Evolutionary conservation across 2,329 filamentous ascomycete species (phyloP).

Genomic region (Pestalotiopsis sp.): DNA sequence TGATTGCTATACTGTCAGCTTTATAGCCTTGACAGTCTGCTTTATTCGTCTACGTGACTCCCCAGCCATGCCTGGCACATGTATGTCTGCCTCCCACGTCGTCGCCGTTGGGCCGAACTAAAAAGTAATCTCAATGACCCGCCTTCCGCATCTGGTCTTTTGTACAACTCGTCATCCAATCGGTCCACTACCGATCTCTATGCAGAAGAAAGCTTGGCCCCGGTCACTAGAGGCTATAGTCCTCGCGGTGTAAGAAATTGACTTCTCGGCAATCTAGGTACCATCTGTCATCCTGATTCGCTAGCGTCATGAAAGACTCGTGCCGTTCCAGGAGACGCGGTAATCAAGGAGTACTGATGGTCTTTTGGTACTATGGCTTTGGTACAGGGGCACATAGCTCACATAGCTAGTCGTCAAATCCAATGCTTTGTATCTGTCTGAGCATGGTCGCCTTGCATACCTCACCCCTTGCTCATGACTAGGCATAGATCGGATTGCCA

Average conservation of each 20-base stretch:
- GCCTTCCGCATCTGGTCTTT: background rate
- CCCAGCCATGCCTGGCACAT: too few relatives aligned
- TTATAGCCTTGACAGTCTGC: too few relatives aligned
- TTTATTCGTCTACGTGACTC: too few relatives aligned
- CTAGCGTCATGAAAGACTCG: background rate
- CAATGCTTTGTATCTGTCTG: background rate
- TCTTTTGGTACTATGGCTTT: background rate
- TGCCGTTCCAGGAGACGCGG: background rate
- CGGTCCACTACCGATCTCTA: background rate
- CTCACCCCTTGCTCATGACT: background rate
- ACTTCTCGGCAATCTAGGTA: background rate
- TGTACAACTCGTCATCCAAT: constrained; percentile 2
- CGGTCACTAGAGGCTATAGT: background rate
- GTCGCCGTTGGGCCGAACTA: background rate
- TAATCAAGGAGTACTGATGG: background rate
- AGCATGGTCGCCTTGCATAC: background rate
- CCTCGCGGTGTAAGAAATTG: background rate
- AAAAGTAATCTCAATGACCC: background rate
- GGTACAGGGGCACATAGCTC: background rate
- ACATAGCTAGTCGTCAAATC: background rate
- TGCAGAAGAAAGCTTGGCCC: background rate
- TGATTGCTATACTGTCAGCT: too few relatives aligned
- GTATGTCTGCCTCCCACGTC: background rate
- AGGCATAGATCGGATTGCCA: background rate
- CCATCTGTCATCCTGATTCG: background rate